phyloP scores from a whole-genome alignment of 805 yeast genomes.

The Barnettozyma pratensis region DNA sequence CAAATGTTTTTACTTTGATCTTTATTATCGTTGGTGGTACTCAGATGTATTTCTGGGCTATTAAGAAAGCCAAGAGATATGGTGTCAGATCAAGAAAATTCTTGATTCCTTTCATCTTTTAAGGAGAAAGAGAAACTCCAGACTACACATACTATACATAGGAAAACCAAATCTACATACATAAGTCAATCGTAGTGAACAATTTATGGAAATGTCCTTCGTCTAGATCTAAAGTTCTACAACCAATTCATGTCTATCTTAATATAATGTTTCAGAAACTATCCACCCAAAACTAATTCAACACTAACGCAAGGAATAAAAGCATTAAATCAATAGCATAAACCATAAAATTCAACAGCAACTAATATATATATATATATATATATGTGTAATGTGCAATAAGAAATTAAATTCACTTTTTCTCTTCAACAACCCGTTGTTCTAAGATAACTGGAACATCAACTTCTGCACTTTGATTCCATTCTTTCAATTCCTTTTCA shows the following conservation, averaged over 20 bases:
- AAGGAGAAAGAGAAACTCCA: neutral
- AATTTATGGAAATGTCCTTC: too few species aligned
- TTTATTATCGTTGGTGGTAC: slow-evolving; percentile 66
- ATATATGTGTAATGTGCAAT: neutral
- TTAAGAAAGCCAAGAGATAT: slow-evolving; percentile 76
- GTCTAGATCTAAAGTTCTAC: too few species aligned
- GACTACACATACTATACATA: neutral
- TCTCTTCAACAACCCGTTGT: slow-evolving; percentile 27
- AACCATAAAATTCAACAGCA: slow-evolving; percentile 9
- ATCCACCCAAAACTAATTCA: neutral
- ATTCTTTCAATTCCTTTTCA: slow-evolving; percentile 61
- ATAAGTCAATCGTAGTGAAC: too few species aligned
- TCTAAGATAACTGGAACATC: slow-evolving; percentile 47
- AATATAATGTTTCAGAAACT: neutral
- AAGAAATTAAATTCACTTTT: neutral
- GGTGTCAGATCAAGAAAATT: slow-evolving; percentile 69
- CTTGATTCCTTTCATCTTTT: slow-evolving; percentile 70
- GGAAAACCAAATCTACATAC: neutral
- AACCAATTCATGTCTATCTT: neutral
- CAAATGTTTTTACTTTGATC: slow-evolving; percentile 71
- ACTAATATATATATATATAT: too few species aligned
- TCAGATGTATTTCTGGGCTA: slow-evolving; percentile 93
- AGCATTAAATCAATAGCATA: slow-evolving; percentile 17
- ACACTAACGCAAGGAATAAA: slow-evolving; percentile 10
- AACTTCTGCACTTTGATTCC: slow-evolving; percentile 51